A percentile compares a stretch with the other conserved stretches of the same genome.
Conservation (phyloP, 2,329 filamentous ascomycete genomes). For the Talaromyces sp. region DNA sequence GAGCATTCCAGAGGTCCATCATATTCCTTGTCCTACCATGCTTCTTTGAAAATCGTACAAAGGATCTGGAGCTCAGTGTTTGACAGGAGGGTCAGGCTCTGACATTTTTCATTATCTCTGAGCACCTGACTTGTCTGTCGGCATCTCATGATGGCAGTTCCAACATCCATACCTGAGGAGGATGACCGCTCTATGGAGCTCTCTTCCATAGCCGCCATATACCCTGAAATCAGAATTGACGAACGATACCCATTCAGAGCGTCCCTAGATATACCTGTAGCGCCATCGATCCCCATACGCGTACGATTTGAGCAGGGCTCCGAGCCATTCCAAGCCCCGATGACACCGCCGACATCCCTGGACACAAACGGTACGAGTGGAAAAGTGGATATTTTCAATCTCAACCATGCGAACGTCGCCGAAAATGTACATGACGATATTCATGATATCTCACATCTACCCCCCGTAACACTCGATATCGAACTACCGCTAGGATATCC, state of each 20-base stretch:
- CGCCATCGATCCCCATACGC: conserved; percentile 52
- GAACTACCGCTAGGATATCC: conserved; percentile 56
- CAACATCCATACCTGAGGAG: conserved; percentile 26
- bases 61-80: not conserved
- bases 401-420: conserved; percentile 17
- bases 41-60: conserved; percentile 4
- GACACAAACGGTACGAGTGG: conserved; percentile 28
- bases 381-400: conserved; percentile 19
- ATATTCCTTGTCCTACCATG: conserved; percentile 5
- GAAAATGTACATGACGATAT: conserved; percentile 32
- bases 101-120: not conserved
- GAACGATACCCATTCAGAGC: conserved; percentile 47
- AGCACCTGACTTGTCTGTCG: not conserved
- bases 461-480: conserved; percentile 53
- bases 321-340: conserved; percentile 33
- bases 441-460: conserved; percentile 53
- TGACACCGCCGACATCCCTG: conserved; percentile 43
- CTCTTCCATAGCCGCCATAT: conserved; percentile 59
- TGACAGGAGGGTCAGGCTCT: not conserved
- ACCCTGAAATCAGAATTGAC: conserved; percentile 56
- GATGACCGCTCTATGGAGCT: conserved; percentile 61
- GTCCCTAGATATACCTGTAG: conserved; percentile 54
- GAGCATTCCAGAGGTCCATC: not conserved
- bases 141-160: conserved; percentile 6
- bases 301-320: conserved; percentile 40